phyloP scores from a whole-genome alignment of 2,329 filamentous ascomycete genomes.

The Fusarium acutatum region DNA sequence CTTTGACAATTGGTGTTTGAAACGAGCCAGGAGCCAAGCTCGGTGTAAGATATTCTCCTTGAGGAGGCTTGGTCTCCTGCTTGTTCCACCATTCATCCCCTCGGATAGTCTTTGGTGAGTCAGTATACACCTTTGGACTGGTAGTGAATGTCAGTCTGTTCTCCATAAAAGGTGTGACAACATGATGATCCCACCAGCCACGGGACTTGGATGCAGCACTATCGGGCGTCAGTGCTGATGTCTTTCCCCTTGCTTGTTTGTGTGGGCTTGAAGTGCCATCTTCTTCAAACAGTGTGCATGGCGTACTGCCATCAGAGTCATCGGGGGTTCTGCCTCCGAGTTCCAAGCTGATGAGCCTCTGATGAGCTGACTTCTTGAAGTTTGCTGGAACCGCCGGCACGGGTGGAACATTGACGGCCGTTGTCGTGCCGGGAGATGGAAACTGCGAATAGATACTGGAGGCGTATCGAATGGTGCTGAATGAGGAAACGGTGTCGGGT shows the following conservation, averaged over 20 bases:
- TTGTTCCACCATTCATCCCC: slow-evolving; percentile 52
- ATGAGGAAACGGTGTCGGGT: slow-evolving; percentile 57
- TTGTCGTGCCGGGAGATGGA: slow-evolving; percentile 48
- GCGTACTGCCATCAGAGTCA: slow-evolving; percentile 64
- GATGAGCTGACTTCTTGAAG: slow-evolving; percentile 48
- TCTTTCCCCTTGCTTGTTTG: slow-evolving; percentile 51
- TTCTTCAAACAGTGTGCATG: slow-evolving; percentile 76
- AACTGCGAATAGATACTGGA: slow-evolving; percentile 71
- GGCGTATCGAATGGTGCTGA: slow-evolving; percentile 53
- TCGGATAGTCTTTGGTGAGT: slow-evolving; percentile 43
- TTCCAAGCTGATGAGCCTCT: slow-evolving; percentile 50
- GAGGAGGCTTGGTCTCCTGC: slow-evolving; percentile 18
- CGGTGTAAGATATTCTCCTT: slow-evolving; percentile 26
- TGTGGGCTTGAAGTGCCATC: slow-evolving; percentile 60
- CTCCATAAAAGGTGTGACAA: slow-evolving; percentile 73
- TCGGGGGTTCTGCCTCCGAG: slow-evolving; percentile 44
- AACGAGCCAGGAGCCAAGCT: slow-evolving; percentile 26
- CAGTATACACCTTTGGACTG: slow-evolving; percentile 46
- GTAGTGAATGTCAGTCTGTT: slow-evolving; percentile 53
- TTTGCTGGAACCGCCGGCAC: slow-evolving; percentile 65
- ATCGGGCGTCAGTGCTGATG: slow-evolving; percentile 50
- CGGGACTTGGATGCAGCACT: slow-evolving; percentile 67
- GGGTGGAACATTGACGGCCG: slow-evolving; percentile 60
- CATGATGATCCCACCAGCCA: slow-evolving; percentile 82
- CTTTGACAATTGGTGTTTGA: slow-evolving; percentile 48